A percentile compares a stretch with the other conserved stretches of the same genome.
These are phyloP conservation scores for Benincasa hispida DNA, from an alignment of 306 rosid genomes.

Conservation along the genomic window DNA sequence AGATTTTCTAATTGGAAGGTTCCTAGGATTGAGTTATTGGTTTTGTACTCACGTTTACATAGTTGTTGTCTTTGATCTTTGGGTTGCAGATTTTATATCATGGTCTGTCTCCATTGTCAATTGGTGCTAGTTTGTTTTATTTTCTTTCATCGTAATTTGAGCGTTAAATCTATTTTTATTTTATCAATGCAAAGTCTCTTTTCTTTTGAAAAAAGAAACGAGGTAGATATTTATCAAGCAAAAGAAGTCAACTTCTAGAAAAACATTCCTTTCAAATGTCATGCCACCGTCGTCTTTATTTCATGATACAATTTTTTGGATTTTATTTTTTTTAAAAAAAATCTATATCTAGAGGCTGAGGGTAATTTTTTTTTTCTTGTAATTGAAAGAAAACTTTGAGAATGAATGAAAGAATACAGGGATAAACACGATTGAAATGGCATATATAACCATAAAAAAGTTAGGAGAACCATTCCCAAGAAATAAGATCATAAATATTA, in stretches of 20 bases:
- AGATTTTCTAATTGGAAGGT: too few relatives aligned
- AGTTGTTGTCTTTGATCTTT: too few relatives aligned
- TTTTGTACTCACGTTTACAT: too few relatives aligned
- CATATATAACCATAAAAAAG: background rate
- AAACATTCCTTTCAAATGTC: background rate
- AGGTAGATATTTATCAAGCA: background rate
- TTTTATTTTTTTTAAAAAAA: background rate
- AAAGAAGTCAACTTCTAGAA: background rate
- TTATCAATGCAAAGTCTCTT: too few relatives aligned
- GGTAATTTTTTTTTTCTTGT: background rate
- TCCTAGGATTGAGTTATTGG: too few relatives aligned
- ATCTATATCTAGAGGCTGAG: background rate
- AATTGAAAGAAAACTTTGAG: background rate
- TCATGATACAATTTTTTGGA: background rate
- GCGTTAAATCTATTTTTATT: too few relatives aligned
- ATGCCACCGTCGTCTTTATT: background rate
- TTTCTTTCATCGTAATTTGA: too few relatives aligned
- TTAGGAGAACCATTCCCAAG: background rate
- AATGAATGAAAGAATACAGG: background rate
- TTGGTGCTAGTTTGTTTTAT: too few relatives aligned
- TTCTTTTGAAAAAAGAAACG: too few relatives aligned
- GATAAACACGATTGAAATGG: background rate
- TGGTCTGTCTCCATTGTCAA: too few relatives aligned
- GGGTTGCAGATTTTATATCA: too few relatives aligned
- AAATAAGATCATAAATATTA: background rate